Percentiles rank a stretch among this genome's conserved stretches.
phyloP scores from a whole-genome alignment of 2,329 filamentous ascomycete species.

The Hypoxylon rubiginosum region DNA sequence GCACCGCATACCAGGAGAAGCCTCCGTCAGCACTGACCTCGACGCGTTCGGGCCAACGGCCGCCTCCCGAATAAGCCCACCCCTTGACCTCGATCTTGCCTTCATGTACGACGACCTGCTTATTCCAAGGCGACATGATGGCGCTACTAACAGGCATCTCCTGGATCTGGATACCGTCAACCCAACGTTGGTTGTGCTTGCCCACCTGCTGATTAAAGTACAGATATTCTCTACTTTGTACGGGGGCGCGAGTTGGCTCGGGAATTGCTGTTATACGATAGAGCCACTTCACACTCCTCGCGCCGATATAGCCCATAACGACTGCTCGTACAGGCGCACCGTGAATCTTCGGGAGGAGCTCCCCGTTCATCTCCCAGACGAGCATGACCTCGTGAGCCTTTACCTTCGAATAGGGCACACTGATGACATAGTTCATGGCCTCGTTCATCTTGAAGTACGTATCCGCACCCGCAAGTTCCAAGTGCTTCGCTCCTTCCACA shows the following conservation, averaged over 20 bases:
- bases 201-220: slow-evolving; percentile 78
- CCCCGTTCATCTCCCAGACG: slow-evolving; percentile 79
- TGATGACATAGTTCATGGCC: slow-evolving; percentile 76
- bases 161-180: slow-evolving; percentile 75
- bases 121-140: slow-evolving; percentile 73
- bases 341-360: slow-evolving; percentile 74
- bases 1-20: slow-evolving; percentile 74
- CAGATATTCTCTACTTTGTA: slow-evolving; percentile 75
- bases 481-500: slow-evolving; percentile 65
- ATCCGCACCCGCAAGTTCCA: slow-evolving; percentile 78
- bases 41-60: slow-evolving; percentile 72
- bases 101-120: slow-evolving; percentile 71
- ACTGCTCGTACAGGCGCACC: slow-evolving; percentile 73
- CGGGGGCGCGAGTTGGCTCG: slow-evolving; percentile 68
- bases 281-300: slow-evolving; percentile 74
- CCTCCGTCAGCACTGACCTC: slow-evolving; percentile 75
- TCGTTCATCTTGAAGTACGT: slow-evolving; percentile 79
- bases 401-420: slow-evolving; percentile 76
- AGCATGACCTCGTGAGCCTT: slow-evolving; percentile 75
- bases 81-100: slow-evolving; percentile 69
- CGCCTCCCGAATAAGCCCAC: slow-evolving; percentile 71
- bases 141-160: slow-evolving; percentile 78
- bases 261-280: slow-evolving; percentile 72
- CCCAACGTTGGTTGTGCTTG: slow-evolving; percentile 73
- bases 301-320: slow-evolving; percentile 76